Conservation (phyloP, 2,329 filamentous ascomycete species). For the Colletotrichum lini region DNA sequence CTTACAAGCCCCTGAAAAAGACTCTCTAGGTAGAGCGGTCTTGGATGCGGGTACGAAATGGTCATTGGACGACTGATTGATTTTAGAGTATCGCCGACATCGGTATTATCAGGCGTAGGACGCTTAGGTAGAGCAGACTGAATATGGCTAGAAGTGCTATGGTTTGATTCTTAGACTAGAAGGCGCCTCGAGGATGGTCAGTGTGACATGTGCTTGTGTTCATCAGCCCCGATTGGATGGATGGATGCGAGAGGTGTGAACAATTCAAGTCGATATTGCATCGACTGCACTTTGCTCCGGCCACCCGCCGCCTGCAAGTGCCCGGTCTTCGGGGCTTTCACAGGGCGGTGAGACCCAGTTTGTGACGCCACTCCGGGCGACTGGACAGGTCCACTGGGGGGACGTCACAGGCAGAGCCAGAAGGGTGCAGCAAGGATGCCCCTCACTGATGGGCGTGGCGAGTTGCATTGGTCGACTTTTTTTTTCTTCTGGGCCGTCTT, state of each 20-base stretch:
- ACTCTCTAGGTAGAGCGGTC: constrained; percentile 32
- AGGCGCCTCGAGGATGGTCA: neutral
- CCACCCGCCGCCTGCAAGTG: constrained; percentile 25
- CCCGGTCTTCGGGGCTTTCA: constrained; percentile 17
- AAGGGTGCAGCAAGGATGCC: constrained; percentile 38
- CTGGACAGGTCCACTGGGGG: constrained; percentile 24
- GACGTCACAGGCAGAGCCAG: constrained; percentile 26
- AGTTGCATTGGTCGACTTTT: constrained; percentile 13
- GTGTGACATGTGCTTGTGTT: constrained; percentile 18
- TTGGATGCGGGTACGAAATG: neutral
- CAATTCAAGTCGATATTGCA: constrained; percentile 11
- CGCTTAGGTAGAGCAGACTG: constrained; percentile 1
- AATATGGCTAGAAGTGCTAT: constrained; percentile 6
- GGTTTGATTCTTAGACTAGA: neutral
- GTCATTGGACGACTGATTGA: neutral
- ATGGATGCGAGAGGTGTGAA: constrained; percentile 4
- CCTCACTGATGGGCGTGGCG: constrained; percentile 28
- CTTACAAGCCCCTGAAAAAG: constrained; percentile 50
- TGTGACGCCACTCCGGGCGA: constrained; percentile 25
- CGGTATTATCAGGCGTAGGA: constrained; percentile 9
- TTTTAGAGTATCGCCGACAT: constrained; percentile 11
- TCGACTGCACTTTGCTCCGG: constrained; percentile 17
- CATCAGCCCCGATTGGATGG: constrained; percentile 25
- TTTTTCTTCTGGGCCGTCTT: constrained; percentile 29
- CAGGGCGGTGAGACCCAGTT: constrained; percentile 37